These are phyloP conservation scores for Stemphylium vesicarium DNA, from an alignment of 2,329 filamentous ascomycete species.

Conservation along the genomic window DNA sequence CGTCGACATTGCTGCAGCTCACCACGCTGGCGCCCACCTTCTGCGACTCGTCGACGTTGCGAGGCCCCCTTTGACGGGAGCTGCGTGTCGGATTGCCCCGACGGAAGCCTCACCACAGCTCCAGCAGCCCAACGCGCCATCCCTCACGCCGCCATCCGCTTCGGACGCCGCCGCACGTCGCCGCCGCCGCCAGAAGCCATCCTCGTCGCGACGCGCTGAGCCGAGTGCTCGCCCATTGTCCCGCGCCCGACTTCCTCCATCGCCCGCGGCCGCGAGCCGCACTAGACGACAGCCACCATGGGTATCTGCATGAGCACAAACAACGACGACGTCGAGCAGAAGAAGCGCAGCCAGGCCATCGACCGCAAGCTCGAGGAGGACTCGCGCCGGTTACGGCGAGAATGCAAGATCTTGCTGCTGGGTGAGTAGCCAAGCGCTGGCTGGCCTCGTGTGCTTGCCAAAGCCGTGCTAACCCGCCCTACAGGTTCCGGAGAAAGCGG, in stretches of 20 bases:
- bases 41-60: constrained; percentile 15
- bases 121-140: constrained; percentile 19
- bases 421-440: constrained; percentile 64
- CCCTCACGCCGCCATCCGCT: constrained; percentile 28
- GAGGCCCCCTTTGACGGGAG: constrained; percentile 24
- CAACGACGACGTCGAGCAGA: constrained; percentile 86
- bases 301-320: constrained; percentile 91
- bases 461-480: constrained; percentile 34
- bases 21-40: constrained; percentile 17
- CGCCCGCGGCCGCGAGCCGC: constrained; percentile 42
- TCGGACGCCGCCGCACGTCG: constrained; percentile 27
- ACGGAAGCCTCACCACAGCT: constrained; percentile 30
- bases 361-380: constrained; percentile 94
- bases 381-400: constrained; percentile 85
- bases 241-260: constrained; percentile 19
- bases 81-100: constrained; percentile 26
- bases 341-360: constrained; percentile 95
- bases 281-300: constrained; percentile 64
- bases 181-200: constrained; percentile 13
- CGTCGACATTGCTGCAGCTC: constrained; percentile 11
- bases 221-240: constrained; percentile 26
- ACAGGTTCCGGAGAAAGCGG: constrained; percentile 96
- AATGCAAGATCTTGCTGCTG: constrained; percentile 97
- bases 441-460: background rate
- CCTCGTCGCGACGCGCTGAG: constrained; percentile 40